These are phyloP conservation scores for Xylogone sp. DNA, from an alignment of 2,329 filamentous ascomycete species.

Conservation along the genomic window DNA sequence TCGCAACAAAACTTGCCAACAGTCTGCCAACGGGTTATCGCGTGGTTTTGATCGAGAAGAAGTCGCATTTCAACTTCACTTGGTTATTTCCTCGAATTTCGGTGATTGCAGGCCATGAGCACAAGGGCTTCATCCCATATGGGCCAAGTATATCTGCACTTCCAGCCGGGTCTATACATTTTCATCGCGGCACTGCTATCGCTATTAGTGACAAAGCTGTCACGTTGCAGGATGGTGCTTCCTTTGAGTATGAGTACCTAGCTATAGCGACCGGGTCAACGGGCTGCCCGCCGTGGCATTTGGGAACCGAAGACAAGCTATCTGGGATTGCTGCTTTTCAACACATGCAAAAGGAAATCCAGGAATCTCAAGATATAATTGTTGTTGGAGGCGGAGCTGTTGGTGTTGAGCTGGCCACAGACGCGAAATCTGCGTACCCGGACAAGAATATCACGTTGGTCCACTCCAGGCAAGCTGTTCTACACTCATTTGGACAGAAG, in stretches of 20 bases:
- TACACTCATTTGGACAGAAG: conserved; percentile 37
- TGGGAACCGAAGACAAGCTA: conserved; percentile 23
- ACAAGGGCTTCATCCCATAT: conserved; percentile 43
- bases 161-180: conserved; percentile 28
- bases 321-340: conserved; percentile 28
- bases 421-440: conserved; percentile 42
- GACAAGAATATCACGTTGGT: conserved; percentile 42
- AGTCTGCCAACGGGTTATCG: conserved; percentile 39
- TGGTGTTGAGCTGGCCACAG: conserved; percentile 44
- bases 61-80: conserved; percentile 47
- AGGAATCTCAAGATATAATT: conserved; percentile 21
- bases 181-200: conserved; percentile 27
- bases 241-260: conserved; percentile 36
- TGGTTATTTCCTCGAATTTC: conserved; percentile 46
- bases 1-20: conserved; percentile 31
- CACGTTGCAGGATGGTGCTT: conserved; percentile 28
- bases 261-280: conserved; percentile 39
- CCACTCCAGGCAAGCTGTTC: conserved; percentile 39
- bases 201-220: conserved; percentile 27
- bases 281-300: conserved; percentile 29
- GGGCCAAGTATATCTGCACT: conserved; percentile 20
- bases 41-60: conserved; percentile 45
- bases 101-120: conserved; percentile 38
- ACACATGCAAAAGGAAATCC: conserved; percentile 27
- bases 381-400: conserved; percentile 44